Conservation (phyloP, 305 asterid species). For the Withania somnifera region DNA sequence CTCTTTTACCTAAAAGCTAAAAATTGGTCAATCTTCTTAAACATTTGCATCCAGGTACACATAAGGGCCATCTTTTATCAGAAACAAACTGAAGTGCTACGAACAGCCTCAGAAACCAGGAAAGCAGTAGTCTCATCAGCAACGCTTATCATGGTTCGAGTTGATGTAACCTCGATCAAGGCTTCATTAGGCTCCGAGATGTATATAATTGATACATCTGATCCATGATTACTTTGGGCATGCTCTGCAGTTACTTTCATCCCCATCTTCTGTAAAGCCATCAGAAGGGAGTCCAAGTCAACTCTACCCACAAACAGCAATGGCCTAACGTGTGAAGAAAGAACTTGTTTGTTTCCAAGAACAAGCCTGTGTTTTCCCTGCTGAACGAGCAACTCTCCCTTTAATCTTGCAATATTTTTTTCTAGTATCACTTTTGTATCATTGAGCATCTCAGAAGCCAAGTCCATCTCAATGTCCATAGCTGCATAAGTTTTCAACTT, state of each 20-base stretch:
- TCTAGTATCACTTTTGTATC: conserved; percentile 27
- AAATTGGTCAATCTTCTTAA: neutral
- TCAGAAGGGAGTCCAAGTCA: conserved; percentile 20
- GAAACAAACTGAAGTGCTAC: conserved; percentile 24
- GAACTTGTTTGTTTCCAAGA: conserved; percentile 13
- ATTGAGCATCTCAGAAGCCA: conserved; percentile 27
- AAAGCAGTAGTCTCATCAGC: conserved; percentile 33
- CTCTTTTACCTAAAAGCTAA: neutral
- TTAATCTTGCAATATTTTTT: conserved; percentile 32
- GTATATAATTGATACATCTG: conserved; percentile 12
- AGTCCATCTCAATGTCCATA: conserved; percentile 35
- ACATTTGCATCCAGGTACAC: neutral
- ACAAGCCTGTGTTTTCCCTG: conserved; percentile 39
- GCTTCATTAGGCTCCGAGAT: conserved; percentile 37
- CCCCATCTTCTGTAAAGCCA: conserved; percentile 28
- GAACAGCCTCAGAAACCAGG: conserved; percentile 31
- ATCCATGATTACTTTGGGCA: conserved; percentile 12
- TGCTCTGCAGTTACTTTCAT: conserved; percentile 25
- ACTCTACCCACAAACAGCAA: conserved; percentile 31
- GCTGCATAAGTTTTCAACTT: conserved; percentile 23
- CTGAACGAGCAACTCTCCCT: conserved; percentile 49
- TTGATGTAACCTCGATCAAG: conserved; percentile 22
- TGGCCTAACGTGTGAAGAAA: conserved; percentile 23
- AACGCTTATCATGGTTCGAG: conserved; percentile 25
- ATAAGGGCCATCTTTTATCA: neutral